Evolutionary conservation across 495 filamentous ascomycete species (phyloP).

Genomic region (Aspergillus steynii): DNA sequence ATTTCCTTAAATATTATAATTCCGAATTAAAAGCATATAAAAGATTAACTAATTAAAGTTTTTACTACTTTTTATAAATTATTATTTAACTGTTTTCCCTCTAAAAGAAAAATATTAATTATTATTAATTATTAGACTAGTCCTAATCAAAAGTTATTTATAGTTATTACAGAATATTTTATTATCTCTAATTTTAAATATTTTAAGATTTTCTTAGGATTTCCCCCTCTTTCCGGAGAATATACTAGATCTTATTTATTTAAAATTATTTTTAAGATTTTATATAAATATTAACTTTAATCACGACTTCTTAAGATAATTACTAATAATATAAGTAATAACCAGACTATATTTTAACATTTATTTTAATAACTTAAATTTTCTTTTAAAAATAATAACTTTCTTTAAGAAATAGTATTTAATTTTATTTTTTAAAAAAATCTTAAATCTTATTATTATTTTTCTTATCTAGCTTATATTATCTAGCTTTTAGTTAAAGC

Average conservation of each 20-base stretch:
- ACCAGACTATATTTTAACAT: neutral
- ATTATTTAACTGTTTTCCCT: neutral
- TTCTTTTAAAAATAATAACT: no score
- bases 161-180: neutral
- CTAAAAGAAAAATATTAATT: conserved; percentile 1
- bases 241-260: neutral
- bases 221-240: no score
- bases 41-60: neutral
- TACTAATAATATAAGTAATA: conserved; percentile 6
- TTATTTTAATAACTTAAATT: neutral
- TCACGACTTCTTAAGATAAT: neutral
- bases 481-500: no score
- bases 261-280: neutral
- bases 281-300: neutral
- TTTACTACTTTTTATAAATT: neutral
- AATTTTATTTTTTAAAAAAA: no score
- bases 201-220: no score
- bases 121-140: neutral
- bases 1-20: no score
- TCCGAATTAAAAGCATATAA: no score
- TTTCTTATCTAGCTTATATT: no score
- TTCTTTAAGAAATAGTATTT: no score
- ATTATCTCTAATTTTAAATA: no score
- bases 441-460: no score
- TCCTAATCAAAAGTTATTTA: neutral